phyloP scores from a whole-genome alignment of 495 filamentous ascomycete genomes.

The Penicillium canescens region DNA sequence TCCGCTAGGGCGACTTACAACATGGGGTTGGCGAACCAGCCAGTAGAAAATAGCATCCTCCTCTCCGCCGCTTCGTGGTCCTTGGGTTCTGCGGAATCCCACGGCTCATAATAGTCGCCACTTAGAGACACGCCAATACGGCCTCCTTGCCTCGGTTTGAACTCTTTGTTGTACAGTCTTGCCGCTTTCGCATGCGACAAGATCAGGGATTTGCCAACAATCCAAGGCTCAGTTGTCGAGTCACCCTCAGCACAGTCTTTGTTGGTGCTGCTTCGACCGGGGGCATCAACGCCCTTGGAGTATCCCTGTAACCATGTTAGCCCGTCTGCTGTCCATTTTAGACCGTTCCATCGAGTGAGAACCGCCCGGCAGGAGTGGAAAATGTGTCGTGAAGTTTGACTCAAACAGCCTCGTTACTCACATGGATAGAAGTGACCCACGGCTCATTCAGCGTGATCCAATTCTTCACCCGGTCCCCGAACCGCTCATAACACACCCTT shows the following conservation, averaged over 20 bases:
- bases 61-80: slow-evolving; percentile 40
- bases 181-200: slow-evolving; percentile 41
- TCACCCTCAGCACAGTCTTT: slow-evolving; percentile 26
- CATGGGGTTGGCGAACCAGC: slow-evolving; percentile 63
- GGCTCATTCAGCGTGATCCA: slow-evolving; percentile 56
- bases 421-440: slow-evolving; percentile 42
- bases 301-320: slow-evolving; percentile 14
- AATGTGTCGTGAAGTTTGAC: no score
- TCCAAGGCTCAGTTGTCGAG: slow-evolving; percentile 39
- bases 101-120: slow-evolving; percentile 56
- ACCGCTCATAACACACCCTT: slow-evolving; percentile 34
- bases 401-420: no score
- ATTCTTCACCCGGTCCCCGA: slow-evolving; percentile 42
- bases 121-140: slow-evolving; percentile 19
- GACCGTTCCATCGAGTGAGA: no score
- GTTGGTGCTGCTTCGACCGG: slow-evolving; percentile 15
- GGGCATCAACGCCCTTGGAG: slow-evolving; percentile 15
- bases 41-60: slow-evolving; percentile 45
- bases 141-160: slow-evolving; percentile 28
- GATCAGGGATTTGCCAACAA: slow-evolving; percentile 39
- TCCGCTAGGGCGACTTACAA: no score
- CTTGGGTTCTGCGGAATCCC: slow-evolving; percentile 29
- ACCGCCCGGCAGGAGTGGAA: no score
- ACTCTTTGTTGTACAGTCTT: slow-evolving; percentile 37
- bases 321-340: no score